Evolutionary conservation across 2,329 filamentous ascomycete genomes (phyloP), one percentile per base, ranked within the genome.

Genomic region (Claviceps sp.): DNA sequence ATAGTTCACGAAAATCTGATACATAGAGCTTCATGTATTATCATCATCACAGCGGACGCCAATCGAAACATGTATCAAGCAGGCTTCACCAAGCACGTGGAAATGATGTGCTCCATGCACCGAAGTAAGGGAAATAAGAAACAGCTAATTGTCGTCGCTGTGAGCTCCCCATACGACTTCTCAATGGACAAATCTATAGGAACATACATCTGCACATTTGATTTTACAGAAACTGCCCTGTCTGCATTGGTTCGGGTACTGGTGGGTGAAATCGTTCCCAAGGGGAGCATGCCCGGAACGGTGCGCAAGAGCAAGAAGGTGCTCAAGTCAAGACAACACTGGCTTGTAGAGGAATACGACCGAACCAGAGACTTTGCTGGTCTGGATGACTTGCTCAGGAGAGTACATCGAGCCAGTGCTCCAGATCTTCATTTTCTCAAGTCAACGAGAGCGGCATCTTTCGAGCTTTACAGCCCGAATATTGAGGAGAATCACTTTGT

Each of bases 121-220:
- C 80, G 82, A 6, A 81, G 84, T 6, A 79, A 78, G 14, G 86
- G 86, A 2, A 86, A 89, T 62, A 87, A 93, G 65, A 96, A 95
- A 68, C 87, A 90, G 1, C 71, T 96, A 40, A 83, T 96, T 24
- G 91, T 96, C 3, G 85, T 96, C 7, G 87, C 91, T 1, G 90
- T 95, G 58, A 95, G 89, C 68, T 96, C 90, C 1, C 91, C 91
- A 0, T 97, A 96, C 66, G 91, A 97, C 65, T 97, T 97, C 65
- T 89, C 89, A 45, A 89, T 91, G 78, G 91, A 97, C 62, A 85
- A 85, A 57, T 82, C 82, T 1, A 91, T 97, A 42, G 87, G 87
- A 5, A 95, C 90, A 1, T 96, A 96, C 61, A 78, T 97, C 42
- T 96, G 91, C 71, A 95, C 90, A 0, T 96, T 94, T 65, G 90